Conservation (phyloP, 2,329 filamentous ascomycete genomes). For the Shiraia sp. region DNA sequence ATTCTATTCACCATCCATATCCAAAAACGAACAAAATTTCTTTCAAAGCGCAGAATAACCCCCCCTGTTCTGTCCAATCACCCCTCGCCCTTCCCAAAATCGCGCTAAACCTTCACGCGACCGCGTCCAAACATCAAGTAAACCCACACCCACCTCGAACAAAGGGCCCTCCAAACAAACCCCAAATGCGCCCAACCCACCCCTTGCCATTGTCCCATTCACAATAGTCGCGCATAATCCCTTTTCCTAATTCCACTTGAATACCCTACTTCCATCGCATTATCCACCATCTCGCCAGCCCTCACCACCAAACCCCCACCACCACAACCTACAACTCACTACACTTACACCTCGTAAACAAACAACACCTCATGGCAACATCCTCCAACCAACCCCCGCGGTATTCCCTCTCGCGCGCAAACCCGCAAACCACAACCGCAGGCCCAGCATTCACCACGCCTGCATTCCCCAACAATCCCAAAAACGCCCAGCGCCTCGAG, state of each 20-base stretch:
- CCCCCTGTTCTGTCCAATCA: constrained; percentile 9
- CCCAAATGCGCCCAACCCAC: neutral
- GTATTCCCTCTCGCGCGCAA: constrained; percentile 52
- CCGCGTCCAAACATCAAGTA: constrained; percentile 19
- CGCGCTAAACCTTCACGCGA: constrained; percentile 29
- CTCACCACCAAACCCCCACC: constrained; percentile 8
- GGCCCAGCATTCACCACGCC: constrained; percentile 32
- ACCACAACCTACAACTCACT: constrained; percentile 10
- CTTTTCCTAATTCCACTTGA: neutral
- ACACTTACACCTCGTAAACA: neutral
- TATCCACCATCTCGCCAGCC: constrained; percentile 4
- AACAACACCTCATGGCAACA: constrained; percentile 55
- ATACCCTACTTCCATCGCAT: neutral
- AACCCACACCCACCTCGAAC: constrained; percentile 8
- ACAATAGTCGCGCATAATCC: neutral
- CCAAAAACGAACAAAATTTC: too few species aligned
- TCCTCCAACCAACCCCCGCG: constrained; percentile 57
- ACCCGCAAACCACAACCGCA: constrained; percentile 10
- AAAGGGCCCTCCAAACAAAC: constrained; percentile 14
- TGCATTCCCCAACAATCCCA: constrained; percentile 49
- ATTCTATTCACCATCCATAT: too few species aligned
- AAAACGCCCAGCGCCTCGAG: constrained; percentile 47
- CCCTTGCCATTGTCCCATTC: constrained; percentile 7
- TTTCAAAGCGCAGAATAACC: neutral
- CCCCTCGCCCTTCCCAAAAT: constrained; percentile 7